phyloP scores from a whole-genome alignment of 495 filamentous ascomycete genomes.

The Pseudoneurospora amorphoporcata region DNA sequence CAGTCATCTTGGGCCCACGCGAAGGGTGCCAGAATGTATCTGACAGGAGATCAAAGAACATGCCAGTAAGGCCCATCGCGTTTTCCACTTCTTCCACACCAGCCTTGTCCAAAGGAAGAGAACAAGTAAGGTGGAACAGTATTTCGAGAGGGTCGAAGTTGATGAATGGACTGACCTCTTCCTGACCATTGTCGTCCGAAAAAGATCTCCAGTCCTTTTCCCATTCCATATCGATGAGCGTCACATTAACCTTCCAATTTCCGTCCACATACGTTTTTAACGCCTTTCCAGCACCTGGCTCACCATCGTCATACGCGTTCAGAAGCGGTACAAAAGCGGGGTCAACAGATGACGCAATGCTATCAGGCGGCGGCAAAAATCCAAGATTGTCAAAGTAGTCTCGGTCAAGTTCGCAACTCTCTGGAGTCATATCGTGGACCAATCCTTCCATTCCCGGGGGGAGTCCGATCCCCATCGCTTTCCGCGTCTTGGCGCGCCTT shows the following conservation, averaged over 20 bases:
- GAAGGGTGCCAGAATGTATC: slow-evolving; percentile 6
- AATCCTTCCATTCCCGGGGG: too few species aligned
- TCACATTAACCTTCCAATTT: slow-evolving; percentile 24
- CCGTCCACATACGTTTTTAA: slow-evolving; percentile 16
- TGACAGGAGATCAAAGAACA: slow-evolving; percentile 9
- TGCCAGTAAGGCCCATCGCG: slow-evolving; percentile 2
- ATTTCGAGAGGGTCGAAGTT: background rate
- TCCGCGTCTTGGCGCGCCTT: background rate
- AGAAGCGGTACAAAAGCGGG: slow-evolving; percentile 14
- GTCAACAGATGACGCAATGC: slow-evolving; percentile 10
- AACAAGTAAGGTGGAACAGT: too few species aligned
- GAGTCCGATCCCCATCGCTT: background rate
- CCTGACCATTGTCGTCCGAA: background rate
- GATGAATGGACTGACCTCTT: background rate
- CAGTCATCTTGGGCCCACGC: slow-evolving; percentile 8
- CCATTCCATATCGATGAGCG: slow-evolving; percentile 19
- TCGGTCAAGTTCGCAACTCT: slow-evolving; percentile 12
- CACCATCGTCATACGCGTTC: slow-evolving; percentile 1
- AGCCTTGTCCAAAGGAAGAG: background rate
- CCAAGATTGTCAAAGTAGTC: slow-evolving; percentile 16
- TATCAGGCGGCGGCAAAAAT: slow-evolving; percentile 18
- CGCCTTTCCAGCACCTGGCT: slow-evolving; percentile 2
- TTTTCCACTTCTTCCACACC: background rate
- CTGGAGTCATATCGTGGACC: background rate
- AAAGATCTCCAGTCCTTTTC: background rate